Conservation (phyloP, 495 filamentous ascomycete species). For the Penicillium paradoxum region DNA sequence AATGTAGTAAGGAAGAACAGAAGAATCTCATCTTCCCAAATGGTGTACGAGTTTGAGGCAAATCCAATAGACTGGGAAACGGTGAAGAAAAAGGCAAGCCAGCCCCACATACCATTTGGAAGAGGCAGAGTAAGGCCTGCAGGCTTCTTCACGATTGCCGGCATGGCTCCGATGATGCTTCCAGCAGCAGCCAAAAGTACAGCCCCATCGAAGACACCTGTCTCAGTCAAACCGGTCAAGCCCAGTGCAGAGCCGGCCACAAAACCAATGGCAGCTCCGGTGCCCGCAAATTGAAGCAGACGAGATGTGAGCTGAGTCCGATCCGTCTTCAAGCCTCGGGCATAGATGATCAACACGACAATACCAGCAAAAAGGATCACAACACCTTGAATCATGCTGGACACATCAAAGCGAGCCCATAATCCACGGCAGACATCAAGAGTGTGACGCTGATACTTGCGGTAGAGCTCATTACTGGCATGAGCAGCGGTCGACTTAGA, state of each 20-base stretch:
- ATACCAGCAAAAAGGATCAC: constrained; percentile 62
- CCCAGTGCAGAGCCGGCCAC: constrained; percentile 24
- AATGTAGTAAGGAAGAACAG: constrained; percentile 88
- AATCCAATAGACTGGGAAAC: constrained; percentile 81
- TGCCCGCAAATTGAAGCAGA: constrained; percentile 41
- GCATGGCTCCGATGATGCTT: constrained; percentile 57
- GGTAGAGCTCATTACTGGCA: constrained; percentile 55
- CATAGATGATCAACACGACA: constrained; percentile 63
- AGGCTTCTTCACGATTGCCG: constrained; percentile 48
- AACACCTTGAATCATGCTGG: constrained; percentile 78
- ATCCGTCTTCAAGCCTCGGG: constrained; percentile 52
- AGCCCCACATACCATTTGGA: constrained; percentile 82
- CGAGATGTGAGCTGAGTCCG: constrained; percentile 47
- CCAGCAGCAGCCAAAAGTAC: constrained; percentile 52
- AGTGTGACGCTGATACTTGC: constrained; percentile 70
- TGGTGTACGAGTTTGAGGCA: constrained; percentile 95
- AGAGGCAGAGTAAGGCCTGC: constrained; percentile 51
- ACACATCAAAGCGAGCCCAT: constrained; percentile 87
- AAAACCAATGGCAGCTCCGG: constrained; percentile 41
- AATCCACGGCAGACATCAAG: constrained; percentile 74
- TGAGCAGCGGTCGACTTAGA: constrained; percentile 30
- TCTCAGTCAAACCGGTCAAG: constrained; percentile 21
- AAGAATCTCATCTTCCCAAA: constrained; percentile 97
- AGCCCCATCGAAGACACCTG: constrained; percentile 25
- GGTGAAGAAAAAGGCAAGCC: constrained; percentile 76